Evolutionary conservation across 768 basidiomycete species (phyloP).

Genomic region (Mycena galericulata): DNA sequence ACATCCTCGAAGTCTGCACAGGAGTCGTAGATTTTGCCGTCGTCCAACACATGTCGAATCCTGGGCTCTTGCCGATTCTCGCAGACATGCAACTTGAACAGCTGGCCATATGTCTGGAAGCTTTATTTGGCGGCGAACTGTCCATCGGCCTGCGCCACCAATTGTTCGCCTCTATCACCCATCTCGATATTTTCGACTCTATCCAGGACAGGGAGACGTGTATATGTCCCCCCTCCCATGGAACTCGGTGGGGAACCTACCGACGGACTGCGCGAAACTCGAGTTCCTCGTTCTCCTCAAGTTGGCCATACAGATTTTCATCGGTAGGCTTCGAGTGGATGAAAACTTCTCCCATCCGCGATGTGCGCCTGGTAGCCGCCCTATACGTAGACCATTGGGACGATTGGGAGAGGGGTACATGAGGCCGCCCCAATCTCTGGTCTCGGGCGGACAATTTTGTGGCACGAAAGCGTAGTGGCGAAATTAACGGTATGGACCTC

Average conservation of each 20-base stretch:
- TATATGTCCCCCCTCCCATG: neutral
- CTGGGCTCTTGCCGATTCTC: neutral
- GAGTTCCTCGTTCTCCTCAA: conserved; percentile 3
- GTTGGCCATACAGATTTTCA: neutral
- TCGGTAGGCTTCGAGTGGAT: too few relatives aligned
- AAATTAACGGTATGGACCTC: too few relatives aligned
- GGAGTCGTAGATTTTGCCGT: neutral
- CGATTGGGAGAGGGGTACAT: conserved; percentile 5
- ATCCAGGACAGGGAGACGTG: conserved; percentile 2
- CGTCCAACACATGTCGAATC: neutral
- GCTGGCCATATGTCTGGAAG: neutral
- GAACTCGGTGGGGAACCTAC: neutral
- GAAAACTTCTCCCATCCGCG: neutral
- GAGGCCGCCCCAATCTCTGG: neutral
- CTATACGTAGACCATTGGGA: neutral
- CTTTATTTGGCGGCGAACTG: neutral
- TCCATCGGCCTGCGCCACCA: conserved; percentile 1
- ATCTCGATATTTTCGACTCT: conserved; percentile 15
- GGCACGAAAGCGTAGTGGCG: neutral
- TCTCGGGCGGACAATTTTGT: neutral
- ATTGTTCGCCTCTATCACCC: conserved; percentile 7
- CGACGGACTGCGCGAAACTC: neutral
- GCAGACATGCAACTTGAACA: conserved; percentile 6
- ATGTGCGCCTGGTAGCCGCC: neutral
- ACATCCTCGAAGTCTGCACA: neutral